Conservation (phyloP, 345 rosid genomes). For the Sapria himalayana region DNA sequence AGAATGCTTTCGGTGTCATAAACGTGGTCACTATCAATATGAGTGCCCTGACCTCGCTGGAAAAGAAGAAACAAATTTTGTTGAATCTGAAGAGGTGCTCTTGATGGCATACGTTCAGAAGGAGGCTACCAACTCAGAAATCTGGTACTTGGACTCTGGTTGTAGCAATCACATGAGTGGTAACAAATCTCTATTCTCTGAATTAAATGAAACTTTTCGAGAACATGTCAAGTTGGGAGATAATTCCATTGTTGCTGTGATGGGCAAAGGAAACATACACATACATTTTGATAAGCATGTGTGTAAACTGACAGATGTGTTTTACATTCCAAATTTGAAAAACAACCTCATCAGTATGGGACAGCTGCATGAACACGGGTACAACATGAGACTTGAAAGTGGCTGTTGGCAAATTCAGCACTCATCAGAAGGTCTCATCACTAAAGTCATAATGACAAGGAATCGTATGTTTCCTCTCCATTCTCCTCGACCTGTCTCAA, state of each 20-base stretch:
- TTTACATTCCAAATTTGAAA: constrained; percentile 4
- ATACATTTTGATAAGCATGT: not conserved
- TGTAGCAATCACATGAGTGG: not conserved
- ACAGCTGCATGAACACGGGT: constrained; percentile 1
- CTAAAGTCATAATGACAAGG: not conserved
- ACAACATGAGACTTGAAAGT: not conserved
- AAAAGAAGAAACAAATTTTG: not conserved
- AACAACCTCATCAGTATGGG: not conserved
- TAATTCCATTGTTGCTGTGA: not conserved
- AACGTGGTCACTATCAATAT: not conserved
- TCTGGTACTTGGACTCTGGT: not conserved
- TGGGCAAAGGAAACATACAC: not conserved
- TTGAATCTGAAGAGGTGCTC: not conserved
- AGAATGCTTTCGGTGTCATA: not conserved
- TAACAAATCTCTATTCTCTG: not conserved
- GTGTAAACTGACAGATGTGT: constrained; percentile 1
- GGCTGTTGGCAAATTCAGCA: not conserved
- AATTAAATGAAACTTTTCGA: not conserved
- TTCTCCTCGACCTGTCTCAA: too few relatives aligned
- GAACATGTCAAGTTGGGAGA: constrained; percentile 3
- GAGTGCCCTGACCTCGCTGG: not conserved
- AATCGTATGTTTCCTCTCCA: not conserved
- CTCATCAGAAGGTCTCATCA: not conserved
- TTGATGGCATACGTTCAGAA: not conserved
- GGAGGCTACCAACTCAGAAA: not conserved